These are phyloP conservation scores for Vairimorpha necatrix DNA, from an alignment of 371 early-diverging fungal genomes.

Conservation along the genomic window DNA sequence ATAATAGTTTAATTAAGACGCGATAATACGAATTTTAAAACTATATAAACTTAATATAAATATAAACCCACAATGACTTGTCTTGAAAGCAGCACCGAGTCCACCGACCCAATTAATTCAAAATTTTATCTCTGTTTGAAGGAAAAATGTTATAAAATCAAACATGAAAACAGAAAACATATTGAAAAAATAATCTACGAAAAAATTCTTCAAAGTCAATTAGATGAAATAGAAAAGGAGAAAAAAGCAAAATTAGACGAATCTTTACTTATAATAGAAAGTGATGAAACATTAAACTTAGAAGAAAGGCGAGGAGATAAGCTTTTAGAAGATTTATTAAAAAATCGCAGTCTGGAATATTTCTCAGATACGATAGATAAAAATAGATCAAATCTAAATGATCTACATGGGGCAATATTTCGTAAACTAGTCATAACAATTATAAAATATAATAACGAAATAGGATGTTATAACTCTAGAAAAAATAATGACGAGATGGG, in stretches of 20 bases:
- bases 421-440: constrained; percentile 47
- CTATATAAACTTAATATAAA: no score
- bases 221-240: constrained; percentile 8
- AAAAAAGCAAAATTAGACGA: constrained; percentile 1
- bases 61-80: neutral
- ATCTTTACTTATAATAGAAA: neutral
- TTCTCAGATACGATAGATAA: constrained; percentile 6
- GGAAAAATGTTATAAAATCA: constrained; percentile 37
- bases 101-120: neutral
- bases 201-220: neutral
- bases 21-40: no score
- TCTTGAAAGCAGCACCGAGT: neutral
- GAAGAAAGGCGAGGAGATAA: neutral
- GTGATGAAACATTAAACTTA: constrained; percentile 15
- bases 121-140: constrained; percentile 60
- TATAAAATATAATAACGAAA: no score
- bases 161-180: constrained; percentile 25
- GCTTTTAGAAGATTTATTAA: neutral
- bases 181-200: constrained; percentile 19
- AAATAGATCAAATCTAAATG: constrained; percentile 14
- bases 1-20: no score
- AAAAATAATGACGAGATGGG: constrained; percentile 49
- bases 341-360: neutral
- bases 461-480: no score
- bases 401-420: constrained; percentile 40